phyloP scores from a whole-genome alignment of 1,284 basidiomycete species.

The Chalciporus piperatoides region DNA sequence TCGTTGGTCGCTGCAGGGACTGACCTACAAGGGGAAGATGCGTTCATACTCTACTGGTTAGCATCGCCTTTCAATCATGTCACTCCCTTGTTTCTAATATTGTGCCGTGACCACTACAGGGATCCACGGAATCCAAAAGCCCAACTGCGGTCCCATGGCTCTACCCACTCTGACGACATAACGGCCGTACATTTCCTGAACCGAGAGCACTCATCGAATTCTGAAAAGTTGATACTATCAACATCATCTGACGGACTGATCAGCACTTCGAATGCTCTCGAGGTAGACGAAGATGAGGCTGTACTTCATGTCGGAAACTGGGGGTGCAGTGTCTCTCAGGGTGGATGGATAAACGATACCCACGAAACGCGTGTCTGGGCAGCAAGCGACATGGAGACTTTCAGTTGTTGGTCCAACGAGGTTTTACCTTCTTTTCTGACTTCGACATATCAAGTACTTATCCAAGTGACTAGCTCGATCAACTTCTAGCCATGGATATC shows the following conservation, averaged over 20 bases:
- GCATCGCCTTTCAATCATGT: constrained; percentile 11
- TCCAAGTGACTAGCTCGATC: constrained; percentile 44
- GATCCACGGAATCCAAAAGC: constrained; percentile 50
- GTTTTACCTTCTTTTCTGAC: constrained; percentile 34
- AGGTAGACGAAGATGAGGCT: constrained; percentile 75
- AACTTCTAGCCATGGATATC: constrained; percentile 47
- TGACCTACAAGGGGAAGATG: constrained; percentile 65
- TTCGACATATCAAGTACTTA: not conserved
- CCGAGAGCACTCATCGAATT: constrained; percentile 20
- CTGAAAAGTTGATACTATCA: constrained; percentile 52
- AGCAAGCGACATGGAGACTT: constrained; percentile 81
- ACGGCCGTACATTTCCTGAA: constrained; percentile 58
- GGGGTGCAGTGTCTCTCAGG: constrained; percentile 71
- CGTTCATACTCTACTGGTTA: constrained; percentile 70
- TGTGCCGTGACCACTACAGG: constrained; percentile 38
- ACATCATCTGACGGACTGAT: constrained; percentile 72
- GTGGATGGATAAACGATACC: constrained; percentile 54
- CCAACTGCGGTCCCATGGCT: constrained; percentile 50
- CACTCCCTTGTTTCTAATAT: constrained; percentile 3
- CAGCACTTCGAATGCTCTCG: constrained; percentile 59
- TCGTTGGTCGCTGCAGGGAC: constrained; percentile 67
- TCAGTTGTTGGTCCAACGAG: constrained; percentile 70
- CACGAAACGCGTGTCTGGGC: constrained; percentile 55
- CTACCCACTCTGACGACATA: constrained; percentile 77
- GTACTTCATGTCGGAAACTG: constrained; percentile 66